Base-by-base conservation (phyloP, 108 stramenopile genomes). In the Fistulifera solaris region DNA sequence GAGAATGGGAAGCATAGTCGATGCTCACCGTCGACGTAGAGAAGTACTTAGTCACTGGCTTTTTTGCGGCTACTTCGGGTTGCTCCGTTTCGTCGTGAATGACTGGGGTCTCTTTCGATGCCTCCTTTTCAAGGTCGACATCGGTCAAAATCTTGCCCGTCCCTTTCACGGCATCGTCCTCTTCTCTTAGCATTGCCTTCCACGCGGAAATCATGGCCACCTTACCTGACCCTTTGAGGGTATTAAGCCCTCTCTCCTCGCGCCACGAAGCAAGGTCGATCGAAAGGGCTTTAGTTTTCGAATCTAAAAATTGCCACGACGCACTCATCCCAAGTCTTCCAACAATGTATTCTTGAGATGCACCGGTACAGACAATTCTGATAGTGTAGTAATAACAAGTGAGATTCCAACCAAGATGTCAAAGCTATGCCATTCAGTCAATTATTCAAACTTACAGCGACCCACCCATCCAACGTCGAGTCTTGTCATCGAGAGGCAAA, bases 201-300 rank as follows among this genome's bases (percentile, higher is more conserved):
- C 78, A 79, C 6, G 56, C 60, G 38, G 71, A 72, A 6, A 79
- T 65, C 67, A 72, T 69, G 1, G 78, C 78, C 11, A 79, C 71
- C 24, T 63, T 69, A 4, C 78, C 73, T 7, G 71, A 62, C 1
- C 78, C 73, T 49, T 72, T 79, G 22, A 79, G 45, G 0, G 42
- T 47, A 11, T 56, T 12, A 0, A 79, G 48, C 2, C 61, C 66
- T 24, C 54, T 69, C 0, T 23, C 48, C 1, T 56, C 52, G 5
- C 78, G 26, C 65, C 68, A 79, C 12, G 39, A 45, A 1, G 22
- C 66, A 22, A 75, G 58, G 16, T 46, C 21, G 40, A 61, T 54
- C 5, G 78, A 67, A 39, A 75, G 24, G 16, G 54, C 45, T 44
- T 62, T 71, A 0, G 78, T 75, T 59, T 52, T 48, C 22, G 35